Conservation (phyloP, 768 basidiomycete genomes). For the Kwoniella newhampshirensis region DNA sequence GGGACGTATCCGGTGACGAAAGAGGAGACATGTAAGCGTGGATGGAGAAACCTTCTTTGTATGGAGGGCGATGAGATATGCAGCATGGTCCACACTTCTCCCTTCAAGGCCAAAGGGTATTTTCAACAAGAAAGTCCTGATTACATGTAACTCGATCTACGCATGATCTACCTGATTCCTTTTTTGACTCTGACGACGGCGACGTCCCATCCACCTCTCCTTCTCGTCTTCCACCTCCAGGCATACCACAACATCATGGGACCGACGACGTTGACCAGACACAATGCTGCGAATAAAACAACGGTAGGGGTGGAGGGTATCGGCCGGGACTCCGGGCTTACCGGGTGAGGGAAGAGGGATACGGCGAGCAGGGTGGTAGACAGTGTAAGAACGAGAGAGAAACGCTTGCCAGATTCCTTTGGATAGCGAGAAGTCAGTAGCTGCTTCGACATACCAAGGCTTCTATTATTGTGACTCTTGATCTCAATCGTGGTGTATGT, state of each 20-base stretch:
- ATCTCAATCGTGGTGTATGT: neutral
- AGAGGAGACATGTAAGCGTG: too few species aligned
- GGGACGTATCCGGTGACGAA: too few species aligned
- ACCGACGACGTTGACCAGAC: constrained; percentile 30
- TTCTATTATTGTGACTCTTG: neutral
- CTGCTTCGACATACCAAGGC: neutral
- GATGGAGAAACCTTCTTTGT: too few species aligned
- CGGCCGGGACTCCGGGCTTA: neutral
- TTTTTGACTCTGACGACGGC: constrained; percentile 38
- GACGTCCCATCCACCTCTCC: constrained; percentile 47
- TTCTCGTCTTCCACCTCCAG: constrained; percentile 46
- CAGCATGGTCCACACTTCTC: too few species aligned
- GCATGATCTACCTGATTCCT: neutral
- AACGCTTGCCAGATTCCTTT: constrained; percentile 38
- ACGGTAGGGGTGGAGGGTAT: constrained; percentile 18
- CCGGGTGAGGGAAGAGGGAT: constrained; percentile 29
- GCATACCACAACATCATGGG: constrained; percentile 39
- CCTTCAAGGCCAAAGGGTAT: too few species aligned
- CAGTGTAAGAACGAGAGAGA: constrained; percentile 35
- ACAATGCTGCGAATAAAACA: constrained; percentile 21
- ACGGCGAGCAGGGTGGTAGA: constrained; percentile 31
- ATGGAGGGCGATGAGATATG: too few species aligned
- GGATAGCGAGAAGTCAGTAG: neutral
- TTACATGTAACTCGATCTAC: too few species aligned
- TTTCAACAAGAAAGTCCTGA: too few species aligned